Percentiles rank a stretch among this genome's conserved stretches.
Evolutionary conservation across 345 rosid species (phyloP).

Genomic region (Gossypium raimondii): DNA sequence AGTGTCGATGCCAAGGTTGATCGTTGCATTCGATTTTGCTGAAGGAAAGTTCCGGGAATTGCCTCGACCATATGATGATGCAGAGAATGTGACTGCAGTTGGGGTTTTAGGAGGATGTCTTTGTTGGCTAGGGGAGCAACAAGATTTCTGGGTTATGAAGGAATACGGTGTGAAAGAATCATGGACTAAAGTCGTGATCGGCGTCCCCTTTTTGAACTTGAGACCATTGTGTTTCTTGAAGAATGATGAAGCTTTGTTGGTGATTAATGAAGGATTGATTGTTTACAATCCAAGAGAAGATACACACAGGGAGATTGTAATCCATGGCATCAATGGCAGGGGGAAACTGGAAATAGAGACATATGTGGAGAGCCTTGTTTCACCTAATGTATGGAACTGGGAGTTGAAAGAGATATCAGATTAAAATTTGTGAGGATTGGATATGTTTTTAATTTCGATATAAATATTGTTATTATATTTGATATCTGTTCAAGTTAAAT

Average conservation of each 20-base stretch:
- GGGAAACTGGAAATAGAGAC: background rate
- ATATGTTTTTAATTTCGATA: too few species aligned
- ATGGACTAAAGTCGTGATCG: background rate
- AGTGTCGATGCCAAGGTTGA: background rate
- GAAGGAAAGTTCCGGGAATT: background rate
- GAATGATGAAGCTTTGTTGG: background rate
- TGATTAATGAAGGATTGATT: background rate
- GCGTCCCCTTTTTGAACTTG: background rate
- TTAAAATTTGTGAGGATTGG: too few species aligned
- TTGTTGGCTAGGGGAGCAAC: background rate
- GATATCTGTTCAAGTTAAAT: too few species aligned
- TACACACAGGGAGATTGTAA: background rate
- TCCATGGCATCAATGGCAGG: background rate
- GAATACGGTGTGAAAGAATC: background rate
- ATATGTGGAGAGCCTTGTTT: conserved; percentile 1
- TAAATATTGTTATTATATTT: too few species aligned
- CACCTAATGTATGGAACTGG: background rate
- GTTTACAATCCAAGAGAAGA: background rate
- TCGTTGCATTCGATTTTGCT: background rate
- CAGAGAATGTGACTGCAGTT: background rate
- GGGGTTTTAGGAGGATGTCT: background rate
- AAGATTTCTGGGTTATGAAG: conserved; percentile 1
- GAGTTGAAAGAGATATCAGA: background rate
- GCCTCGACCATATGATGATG: background rate
- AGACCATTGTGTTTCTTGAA: conserved; percentile 3